These are phyloP conservation scores for Apiotrichum brassicae DNA, from an alignment of 1,284 basidiomycete genomes.

Conservation along the genomic window DNA sequence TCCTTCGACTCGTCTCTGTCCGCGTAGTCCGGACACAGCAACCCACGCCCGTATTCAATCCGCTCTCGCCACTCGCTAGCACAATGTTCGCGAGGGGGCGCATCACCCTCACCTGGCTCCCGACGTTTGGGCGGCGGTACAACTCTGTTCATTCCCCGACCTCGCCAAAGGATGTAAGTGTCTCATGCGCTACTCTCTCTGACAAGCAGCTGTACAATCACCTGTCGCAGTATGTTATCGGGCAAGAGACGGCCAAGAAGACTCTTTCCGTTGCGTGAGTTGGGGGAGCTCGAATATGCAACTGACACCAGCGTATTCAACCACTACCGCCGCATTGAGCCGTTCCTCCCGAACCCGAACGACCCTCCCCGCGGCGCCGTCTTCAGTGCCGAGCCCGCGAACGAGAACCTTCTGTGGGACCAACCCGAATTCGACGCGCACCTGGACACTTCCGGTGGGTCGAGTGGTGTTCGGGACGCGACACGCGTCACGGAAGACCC, in stretches of 20 bases:
- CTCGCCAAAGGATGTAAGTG: constrained; percentile 17
- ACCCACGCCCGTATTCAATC: too few relatives aligned
- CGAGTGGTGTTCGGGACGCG: constrained; percentile 24
- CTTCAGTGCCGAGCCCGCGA: neutral
- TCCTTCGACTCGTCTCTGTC: too few relatives aligned
- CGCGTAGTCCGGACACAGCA: too few relatives aligned
- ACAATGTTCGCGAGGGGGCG: constrained; percentile 8
- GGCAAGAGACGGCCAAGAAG: constrained; percentile 87
- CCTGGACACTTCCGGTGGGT: too few relatives aligned
- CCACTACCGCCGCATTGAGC: constrained; percentile 67
- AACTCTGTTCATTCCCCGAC: constrained; percentile 4
- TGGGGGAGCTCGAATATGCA: neutral
- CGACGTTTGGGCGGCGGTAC: neutral
- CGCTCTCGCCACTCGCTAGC: neutral
- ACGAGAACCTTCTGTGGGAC: constrained; percentile 17
- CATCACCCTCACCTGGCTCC: constrained; percentile 1
- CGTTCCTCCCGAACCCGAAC: constrained; percentile 47
- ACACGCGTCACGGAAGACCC: constrained; percentile 26
- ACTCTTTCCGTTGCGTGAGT: constrained; percentile 81
- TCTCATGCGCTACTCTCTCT: neutral
- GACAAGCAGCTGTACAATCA: constrained; percentile 68
- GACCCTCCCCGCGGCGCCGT: neutral
- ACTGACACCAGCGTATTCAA: constrained; percentile 67
- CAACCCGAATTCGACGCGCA: constrained; percentile 26
- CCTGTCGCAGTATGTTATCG: constrained; percentile 83